Percentiles rank a stretch among this genome's conserved stretches.
phyloP scores from a whole-genome alignment of 441 rosid species.

The Metrosideros polymorpha region DNA sequence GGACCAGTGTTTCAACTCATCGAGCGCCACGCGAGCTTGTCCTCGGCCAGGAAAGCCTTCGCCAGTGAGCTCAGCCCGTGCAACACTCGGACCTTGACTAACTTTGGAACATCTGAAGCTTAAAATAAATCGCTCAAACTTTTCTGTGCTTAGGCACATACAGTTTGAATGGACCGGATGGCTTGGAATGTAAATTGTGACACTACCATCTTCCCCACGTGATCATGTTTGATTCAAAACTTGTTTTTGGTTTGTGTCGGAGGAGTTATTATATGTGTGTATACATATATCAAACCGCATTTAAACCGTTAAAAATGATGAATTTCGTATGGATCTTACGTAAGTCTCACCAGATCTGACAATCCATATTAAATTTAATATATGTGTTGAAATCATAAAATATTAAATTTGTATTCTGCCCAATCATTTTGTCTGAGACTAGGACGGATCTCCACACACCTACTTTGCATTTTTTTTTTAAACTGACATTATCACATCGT shows the following conservation, averaged over 20 bases:
- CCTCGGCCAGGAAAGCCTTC: background rate
- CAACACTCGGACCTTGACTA: background rate
- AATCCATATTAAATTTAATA: background rate
- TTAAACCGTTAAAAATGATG: fast-evolving
- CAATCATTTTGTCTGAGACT: background rate
- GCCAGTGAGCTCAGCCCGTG: background rate
- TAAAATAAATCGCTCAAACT: background rate
- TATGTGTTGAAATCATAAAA: background rate
- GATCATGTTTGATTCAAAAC: background rate
- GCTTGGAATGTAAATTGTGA: background rate
- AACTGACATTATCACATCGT: background rate
- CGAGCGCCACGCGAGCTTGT: background rate
- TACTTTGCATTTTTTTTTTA: background rate
- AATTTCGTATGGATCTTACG: background rate
- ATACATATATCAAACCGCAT: background rate
- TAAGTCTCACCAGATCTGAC: fast-evolving
- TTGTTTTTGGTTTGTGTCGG: background rate
- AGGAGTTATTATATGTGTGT: background rate
- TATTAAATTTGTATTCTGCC: too few relatives aligned
- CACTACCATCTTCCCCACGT: background rate
- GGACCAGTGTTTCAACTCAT: background rate
- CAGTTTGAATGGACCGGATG: background rate
- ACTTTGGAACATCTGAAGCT: background rate
- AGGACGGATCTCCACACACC: background rate
- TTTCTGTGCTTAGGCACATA: background rate